phyloP scores from a whole-genome alignment of 2,329 filamentous ascomycete genomes.

The Cladosporium phlei region DNA sequence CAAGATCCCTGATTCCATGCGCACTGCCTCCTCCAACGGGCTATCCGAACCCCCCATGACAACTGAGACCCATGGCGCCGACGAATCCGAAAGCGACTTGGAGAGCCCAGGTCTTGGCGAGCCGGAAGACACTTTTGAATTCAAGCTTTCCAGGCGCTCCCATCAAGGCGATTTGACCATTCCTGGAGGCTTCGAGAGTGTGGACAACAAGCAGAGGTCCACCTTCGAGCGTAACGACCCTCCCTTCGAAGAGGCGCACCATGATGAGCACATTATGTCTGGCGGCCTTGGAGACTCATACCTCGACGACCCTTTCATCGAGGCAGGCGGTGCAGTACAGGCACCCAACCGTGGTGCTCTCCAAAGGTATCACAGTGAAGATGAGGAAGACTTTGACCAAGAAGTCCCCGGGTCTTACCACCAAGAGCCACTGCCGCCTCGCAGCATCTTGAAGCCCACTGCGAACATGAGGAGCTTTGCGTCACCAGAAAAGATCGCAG shows the following conservation, averaged over 20 bases:
- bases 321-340: slow-evolving; percentile 28
- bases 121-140: slow-evolving; percentile 52
- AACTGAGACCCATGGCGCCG: slow-evolving; percentile 6
- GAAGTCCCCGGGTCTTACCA: slow-evolving; percentile 75
- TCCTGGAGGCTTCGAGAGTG: slow-evolving; percentile 74
- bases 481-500: slow-evolving; percentile 53
- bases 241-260: slow-evolving; percentile 32
- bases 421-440: slow-evolving; percentile 59
- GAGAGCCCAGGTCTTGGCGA: slow-evolving; percentile 17
- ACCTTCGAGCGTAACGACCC: slow-evolving; percentile 42
- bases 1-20: slow-evolving; percentile 9
- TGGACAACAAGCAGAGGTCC: slow-evolving; percentile 6
- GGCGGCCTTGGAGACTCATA: slow-evolving; percentile 20
- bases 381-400: slow-evolving; percentile 70
- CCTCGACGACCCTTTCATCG: slow-evolving; percentile 23
- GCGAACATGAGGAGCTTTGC: slow-evolving; percentile 31
- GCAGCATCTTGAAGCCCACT: slow-evolving; percentile 46
- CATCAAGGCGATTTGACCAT: slow-evolving; percentile 44
- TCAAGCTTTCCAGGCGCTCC: slow-evolving; percentile 46
- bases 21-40: neutral
- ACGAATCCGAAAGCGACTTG: slow-evolving; percentile 10
- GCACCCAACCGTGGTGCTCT: slow-evolving; percentile 25
- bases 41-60: slow-evolving; percentile 22
- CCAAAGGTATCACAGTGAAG: slow-evolving; percentile 29
- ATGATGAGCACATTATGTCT: slow-evolving; percentile 38